These are phyloP conservation scores for Starmerella sp. DNA, from an alignment of 805 yeast genomes.

Conservation along the genomic window DNA sequence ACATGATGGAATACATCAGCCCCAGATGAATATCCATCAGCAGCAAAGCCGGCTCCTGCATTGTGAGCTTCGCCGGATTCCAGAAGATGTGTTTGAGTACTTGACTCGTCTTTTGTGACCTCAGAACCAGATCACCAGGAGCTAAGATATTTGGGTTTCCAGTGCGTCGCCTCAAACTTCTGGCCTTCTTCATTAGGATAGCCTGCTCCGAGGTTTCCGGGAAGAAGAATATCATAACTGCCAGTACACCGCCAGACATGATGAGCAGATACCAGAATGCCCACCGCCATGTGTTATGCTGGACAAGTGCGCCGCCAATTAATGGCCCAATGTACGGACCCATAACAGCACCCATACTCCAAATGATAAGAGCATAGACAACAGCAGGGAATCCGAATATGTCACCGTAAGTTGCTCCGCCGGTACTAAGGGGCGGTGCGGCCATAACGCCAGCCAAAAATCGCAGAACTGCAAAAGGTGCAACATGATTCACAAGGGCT, in stretches of 20 bases:
- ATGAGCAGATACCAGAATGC: constrained; percentile 42
- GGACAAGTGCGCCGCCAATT: constrained; percentile 42
- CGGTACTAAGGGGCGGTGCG: constrained; percentile 48
- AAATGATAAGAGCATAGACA: constrained; percentile 39
- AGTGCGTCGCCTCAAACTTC: constrained; percentile 37
- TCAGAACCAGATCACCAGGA: constrained; percentile 14
- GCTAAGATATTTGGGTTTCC: constrained; percentile 11
- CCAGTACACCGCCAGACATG: constrained; percentile 29
- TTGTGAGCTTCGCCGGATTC: constrained; percentile 37
- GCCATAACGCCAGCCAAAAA: constrained; percentile 46
- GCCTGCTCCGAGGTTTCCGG: constrained; percentile 43
- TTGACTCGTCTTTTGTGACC: background rate
- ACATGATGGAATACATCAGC: constrained; percentile 41
- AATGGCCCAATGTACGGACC: constrained; percentile 51
- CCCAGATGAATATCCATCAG: constrained; percentile 43
- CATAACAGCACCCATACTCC: constrained; percentile 44
- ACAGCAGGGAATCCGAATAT: constrained; percentile 34
- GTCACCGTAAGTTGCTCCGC: constrained; percentile 49
- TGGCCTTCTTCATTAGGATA: constrained; percentile 38
- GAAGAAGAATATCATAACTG: constrained; percentile 32
- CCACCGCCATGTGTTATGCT: constrained; percentile 41
- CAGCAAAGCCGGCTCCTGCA: constrained; percentile 45
- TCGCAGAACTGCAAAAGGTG: constrained; percentile 40
- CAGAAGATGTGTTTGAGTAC: constrained; percentile 18
- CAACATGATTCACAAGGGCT: constrained; percentile 42